Percentiles rank a stretch among this genome's conserved stretches.
Evolutionary conservation across 345 rosid species (phyloP).

Genomic region (Corymbia maculata): DNA sequence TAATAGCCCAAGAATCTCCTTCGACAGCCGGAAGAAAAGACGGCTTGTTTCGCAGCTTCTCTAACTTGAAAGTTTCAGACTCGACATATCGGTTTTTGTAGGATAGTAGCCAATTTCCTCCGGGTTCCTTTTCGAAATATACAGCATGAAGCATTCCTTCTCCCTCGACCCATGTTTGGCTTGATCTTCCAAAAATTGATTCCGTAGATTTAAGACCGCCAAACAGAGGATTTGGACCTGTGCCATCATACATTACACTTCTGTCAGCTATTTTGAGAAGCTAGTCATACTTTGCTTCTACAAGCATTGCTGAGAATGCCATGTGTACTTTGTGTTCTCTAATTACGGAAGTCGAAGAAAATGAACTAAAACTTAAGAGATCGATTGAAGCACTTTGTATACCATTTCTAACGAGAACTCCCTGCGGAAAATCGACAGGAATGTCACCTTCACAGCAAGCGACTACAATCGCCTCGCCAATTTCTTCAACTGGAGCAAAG

Average conservation of each 20-base stretch:
- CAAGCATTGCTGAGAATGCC: background rate
- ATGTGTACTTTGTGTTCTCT: background rate
- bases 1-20: background rate
- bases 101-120: slow-evolving; percentile 18
- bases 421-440: slow-evolving; percentile 23
- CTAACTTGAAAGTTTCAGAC: slow-evolving; percentile 27
- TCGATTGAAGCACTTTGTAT: background rate
- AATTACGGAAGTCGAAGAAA: background rate
- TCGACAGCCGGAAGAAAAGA: background rate
- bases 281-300: background rate
- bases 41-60: slow-evolving; percentile 6
- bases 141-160: slow-evolving; percentile 57
- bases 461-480: slow-evolving; percentile 10
- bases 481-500: slow-evolving; percentile 34
- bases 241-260: background rate
- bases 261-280: background rate
- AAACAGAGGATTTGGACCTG: slow-evolving; percentile 47
- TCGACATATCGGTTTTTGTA: slow-evolving; percentile 38
- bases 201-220: slow-evolving; percentile 28
- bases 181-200: slow-evolving; percentile 37
- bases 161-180: slow-evolving; percentile 37
- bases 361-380: slow-evolving; percentile 4
- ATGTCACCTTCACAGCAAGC: slow-evolving; percentile 10
- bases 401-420: slow-evolving; percentile 37
- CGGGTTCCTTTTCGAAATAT: slow-evolving; percentile 16